Evolutionary conservation across 441 rosid genomes (phyloP), one percentile per base, ranked within the genome.

Genomic region (Adansonia madagascariensis): DNA sequence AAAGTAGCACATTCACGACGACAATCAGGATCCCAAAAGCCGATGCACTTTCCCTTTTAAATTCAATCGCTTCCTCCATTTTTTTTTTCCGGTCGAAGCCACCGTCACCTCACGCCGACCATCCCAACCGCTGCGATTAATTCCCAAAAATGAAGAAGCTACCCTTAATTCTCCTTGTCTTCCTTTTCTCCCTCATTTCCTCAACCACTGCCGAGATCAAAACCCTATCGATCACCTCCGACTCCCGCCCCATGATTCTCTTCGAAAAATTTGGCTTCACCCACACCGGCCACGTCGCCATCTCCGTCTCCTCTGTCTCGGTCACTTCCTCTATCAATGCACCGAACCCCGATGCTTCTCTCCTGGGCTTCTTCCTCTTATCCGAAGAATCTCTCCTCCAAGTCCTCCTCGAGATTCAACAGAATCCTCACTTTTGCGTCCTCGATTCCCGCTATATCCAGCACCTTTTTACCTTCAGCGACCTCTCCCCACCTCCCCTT

Each of bases 251-350:
- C 14, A 90, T 92, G 97, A 95, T 95, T 81, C 92, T 92, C 81
- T 92, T 95, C 82, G 99, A 95, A 81, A 95, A 91, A 66, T 95
- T 95, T 87, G 98, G 99, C 6, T 94, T 95, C 92, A 94, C 99
- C 0, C 94, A 76, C 78, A 82, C 88, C 39, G 99, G 99, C 75
- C 92, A 87, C 78, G 98, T 91, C 44, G 59, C 77, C 22, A 80
- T 95, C 78, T 61, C 88, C 8, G 88, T 94, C 76, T 83, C 91
- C 76, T 81, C 90, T 71, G 99, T 95, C 80, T 82, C 85, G 18
- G 97, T 95, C n/a, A 67, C 86, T 35, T 81, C 95, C 78, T 79
- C 83, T 5, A 18, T 79, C 68, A 77, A 79, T 77, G 86, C 80
- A 44, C 85, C 87, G 39, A 85, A 85, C 64, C 90, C 92, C 1